A percentile compares a stretch with the other conserved stretches of the same genome.
phyloP scores from a whole-genome alignment of 208 protist genomes.

The Acanthamoeba sp. region DNA sequence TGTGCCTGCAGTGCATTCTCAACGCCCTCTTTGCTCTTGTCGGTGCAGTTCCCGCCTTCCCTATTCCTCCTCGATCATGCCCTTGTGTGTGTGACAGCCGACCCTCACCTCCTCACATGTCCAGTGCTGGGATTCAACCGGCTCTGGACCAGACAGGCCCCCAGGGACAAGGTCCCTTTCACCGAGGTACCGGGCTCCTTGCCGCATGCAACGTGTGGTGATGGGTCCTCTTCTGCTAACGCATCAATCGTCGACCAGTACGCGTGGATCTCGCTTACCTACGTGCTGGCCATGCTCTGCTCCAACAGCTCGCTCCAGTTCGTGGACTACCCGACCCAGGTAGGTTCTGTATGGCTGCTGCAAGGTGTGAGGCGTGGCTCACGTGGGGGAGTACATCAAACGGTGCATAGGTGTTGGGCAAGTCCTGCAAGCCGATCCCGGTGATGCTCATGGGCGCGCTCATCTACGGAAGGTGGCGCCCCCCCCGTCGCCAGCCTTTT shows the following conservation, averaged over 20 bases:
- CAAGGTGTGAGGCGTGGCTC: neutral
- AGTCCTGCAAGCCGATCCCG: conserved; percentile 68
- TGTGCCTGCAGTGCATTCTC: conserved; percentile 54
- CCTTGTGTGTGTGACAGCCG: neutral
- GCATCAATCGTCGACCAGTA: neutral
- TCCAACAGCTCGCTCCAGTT: conserved; percentile 54
- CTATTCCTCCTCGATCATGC: neutral
- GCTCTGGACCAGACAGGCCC: neutral
- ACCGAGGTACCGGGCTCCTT: conserved; percentile 15
- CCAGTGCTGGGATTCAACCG: neutral
- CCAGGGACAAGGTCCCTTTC: conserved; percentile 27
- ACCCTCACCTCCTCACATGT: neutral
- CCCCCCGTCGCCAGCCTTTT: neutral
- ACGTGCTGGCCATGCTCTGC: conserved; percentile 58
- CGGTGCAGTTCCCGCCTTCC: neutral
- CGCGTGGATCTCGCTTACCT: conserved; percentile 39
- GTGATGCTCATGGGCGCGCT: conserved; percentile 58
- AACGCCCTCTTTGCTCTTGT: conserved; percentile 45
- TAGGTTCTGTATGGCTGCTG: neutral
- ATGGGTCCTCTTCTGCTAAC: neutral
- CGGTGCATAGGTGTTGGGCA: conserved; percentile 20
- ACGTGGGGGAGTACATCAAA: neutral
- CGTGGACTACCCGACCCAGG: conserved; percentile 70
- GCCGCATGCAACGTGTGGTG: neutral
- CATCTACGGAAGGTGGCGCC: neutral